These are phyloP conservation scores for Fraxinus sp. DNA, from an alignment of 305 asterid genomes.

Conservation along the genomic window DNA sequence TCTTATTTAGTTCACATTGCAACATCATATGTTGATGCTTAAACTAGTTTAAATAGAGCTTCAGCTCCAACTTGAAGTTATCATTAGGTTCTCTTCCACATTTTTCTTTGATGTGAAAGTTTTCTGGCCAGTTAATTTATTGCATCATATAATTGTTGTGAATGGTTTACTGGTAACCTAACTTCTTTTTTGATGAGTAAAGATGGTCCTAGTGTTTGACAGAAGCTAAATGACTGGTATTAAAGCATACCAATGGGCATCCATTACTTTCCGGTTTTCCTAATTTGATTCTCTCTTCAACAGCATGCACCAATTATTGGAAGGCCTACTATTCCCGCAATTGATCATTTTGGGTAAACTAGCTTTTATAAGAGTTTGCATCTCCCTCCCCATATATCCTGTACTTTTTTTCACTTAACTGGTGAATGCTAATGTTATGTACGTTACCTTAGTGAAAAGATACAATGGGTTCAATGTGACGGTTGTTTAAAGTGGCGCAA, in stretches of 20 bases:
- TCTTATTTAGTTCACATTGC: neutral
- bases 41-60: slow-evolving; percentile 11
- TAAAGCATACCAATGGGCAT: slow-evolving; percentile 2
- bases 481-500: slow-evolving; percentile 93
- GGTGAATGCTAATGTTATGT: slow-evolving; percentile 31
- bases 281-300: slow-evolving; percentile 35
- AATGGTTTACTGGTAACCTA: slow-evolving; percentile 4
- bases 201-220: slow-evolving; percentile 5
- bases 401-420: neutral
- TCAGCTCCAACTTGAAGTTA: slow-evolving; percentile 3
- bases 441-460: slow-evolving; percentile 44
- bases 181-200: slow-evolving; percentile 11
- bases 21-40: slow-evolving; percentile 5
- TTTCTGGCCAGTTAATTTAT: neutral
- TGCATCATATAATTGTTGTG: neutral
- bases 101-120: neutral
- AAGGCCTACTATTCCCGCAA: slow-evolving; percentile 69
- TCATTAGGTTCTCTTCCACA: neutral
- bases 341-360: slow-evolving; percentile 65
- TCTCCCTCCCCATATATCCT: neutral
- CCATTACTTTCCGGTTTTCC: slow-evolving; percentile 13
- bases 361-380: neutral
- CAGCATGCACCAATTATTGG: slow-evolving; percentile 83
- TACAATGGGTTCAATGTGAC: slow-evolving; percentile 88
- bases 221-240: slow-evolving; percentile 17